phyloP scores from a whole-genome alignment of 1,284 basidiomycete genomes.

The Malassezia vespertilionis region DNA sequence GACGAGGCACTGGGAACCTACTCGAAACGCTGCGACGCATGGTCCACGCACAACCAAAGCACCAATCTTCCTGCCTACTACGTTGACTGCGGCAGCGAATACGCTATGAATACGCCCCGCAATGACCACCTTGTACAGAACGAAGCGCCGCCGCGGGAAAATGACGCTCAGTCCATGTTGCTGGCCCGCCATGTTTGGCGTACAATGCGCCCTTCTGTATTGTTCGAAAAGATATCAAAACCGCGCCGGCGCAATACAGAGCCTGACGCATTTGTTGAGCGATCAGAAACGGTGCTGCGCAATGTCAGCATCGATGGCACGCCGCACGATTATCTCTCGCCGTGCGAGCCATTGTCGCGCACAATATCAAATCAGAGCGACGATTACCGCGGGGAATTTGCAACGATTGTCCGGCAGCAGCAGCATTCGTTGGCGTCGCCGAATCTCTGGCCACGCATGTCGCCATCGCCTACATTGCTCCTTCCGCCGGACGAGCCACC shows the following conservation, averaged over 20 bases:
- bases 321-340: too few species aligned
- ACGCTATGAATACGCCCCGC: not conserved
- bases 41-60: not conserved
- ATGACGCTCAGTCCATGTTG: too few species aligned
- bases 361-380: not conserved
- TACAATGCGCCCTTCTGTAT: too few species aligned
- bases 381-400: conserved; percentile 11
- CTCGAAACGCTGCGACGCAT: not conserved
- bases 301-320: conserved; percentile 4
- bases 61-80: not conserved
- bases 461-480: conserved; percentile 8
- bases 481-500: not conserved
- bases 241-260: not conserved
- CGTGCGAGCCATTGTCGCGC: not conserved
- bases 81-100: not conserved
- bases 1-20: conserved; percentile 2
- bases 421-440: conserved; percentile 1
- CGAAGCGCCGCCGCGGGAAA: not conserved
- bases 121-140: not conserved
- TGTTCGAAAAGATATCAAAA: too few species aligned
- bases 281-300: too few species aligned
- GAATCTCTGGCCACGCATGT: not conserved
- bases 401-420: conserved; percentile 1
- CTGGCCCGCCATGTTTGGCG: too few species aligned
- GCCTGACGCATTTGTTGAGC: not conserved